A percentile compares a stretch with the other conserved stretches of the same genome.
These are phyloP conservation scores for Talaromyces amestolkiae DNA, from an alignment of 2,329 filamentous ascomycete genomes.

Conservation along the genomic window DNA sequence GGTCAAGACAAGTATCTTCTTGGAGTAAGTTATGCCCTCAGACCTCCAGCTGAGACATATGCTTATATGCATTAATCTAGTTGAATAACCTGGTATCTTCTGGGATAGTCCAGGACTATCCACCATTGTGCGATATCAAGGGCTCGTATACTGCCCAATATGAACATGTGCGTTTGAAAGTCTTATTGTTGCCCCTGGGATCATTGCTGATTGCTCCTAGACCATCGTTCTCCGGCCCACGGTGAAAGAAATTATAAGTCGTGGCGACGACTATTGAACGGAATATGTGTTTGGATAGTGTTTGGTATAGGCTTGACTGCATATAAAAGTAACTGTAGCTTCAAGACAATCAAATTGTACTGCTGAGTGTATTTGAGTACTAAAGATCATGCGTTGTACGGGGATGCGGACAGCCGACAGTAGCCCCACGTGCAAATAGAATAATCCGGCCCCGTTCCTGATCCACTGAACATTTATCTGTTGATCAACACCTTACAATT, in stretches of 20 bases:
- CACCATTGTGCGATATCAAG: constrained; percentile 85
- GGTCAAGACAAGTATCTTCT: constrained; percentile 92
- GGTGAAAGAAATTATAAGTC: constrained; percentile 83
- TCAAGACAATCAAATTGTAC: constrained; percentile 5
- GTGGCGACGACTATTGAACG: constrained; percentile 75
- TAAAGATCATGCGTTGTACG: not conserved
- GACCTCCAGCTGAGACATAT: not conserved
- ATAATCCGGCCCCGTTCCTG: constrained; percentile 27
- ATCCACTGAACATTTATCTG: constrained; percentile 7
- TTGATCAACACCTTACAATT: not conserved
- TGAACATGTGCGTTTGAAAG: constrained; percentile 71
- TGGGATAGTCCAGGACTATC: constrained; percentile 87
- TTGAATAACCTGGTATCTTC: constrained; percentile 80
- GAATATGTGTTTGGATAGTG: constrained; percentile 10
- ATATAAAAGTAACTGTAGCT: constrained; percentile 8
- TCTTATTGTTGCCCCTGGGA: not conserved
- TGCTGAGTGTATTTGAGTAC: not conserved
- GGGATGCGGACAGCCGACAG: constrained; percentile 8
- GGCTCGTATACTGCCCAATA: constrained; percentile 92
- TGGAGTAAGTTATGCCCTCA: constrained; percentile 59
- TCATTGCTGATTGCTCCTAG: constrained; percentile 39
- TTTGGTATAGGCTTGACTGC: constrained; percentile 6
- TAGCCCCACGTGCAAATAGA: constrained; percentile 40
- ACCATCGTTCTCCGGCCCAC: constrained; percentile 74
- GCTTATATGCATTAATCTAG: constrained; percentile 45